Conservation (phyloP, 495 filamentous ascomycete species). For the Sabuloglossum arenarium region DNA sequence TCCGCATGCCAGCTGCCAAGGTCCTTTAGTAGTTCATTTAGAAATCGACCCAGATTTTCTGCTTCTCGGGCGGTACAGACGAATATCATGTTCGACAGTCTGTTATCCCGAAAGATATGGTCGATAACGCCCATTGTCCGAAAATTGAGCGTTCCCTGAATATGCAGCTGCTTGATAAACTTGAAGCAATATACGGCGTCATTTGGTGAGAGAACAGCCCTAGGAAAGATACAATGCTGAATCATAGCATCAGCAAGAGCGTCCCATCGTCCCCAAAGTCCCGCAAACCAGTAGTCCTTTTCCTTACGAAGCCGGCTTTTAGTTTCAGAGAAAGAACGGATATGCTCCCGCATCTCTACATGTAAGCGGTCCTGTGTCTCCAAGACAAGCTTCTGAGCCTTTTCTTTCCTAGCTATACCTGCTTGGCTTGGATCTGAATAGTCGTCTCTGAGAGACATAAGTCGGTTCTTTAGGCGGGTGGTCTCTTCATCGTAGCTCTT, state of each 20-base stretch:
- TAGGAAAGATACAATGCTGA: conserved; percentile 77
- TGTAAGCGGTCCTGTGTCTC: conserved; percentile 39
- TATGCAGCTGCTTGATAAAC: conserved; percentile 71
- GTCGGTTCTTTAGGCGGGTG: conserved; percentile 35
- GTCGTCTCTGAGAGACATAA: conserved; percentile 42
- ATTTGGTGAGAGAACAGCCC: conserved; percentile 58
- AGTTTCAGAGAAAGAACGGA: conserved; percentile 40
- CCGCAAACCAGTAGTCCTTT: conserved; percentile 59
- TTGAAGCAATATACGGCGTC: conserved; percentile 77
- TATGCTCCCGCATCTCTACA: conserved; percentile 46
- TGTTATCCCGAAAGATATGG: conserved; percentile 60
- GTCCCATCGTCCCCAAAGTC: conserved; percentile 37
- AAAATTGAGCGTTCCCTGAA: conserved; percentile 63
- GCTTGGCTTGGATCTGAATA: conserved; percentile 44
- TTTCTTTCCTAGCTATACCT: conserved; percentile 40
- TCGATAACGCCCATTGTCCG: conserved; percentile 68
- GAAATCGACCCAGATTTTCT: conserved; percentile 72
- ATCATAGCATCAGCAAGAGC: conserved; percentile 52
- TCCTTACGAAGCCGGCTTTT: conserved; percentile 47
- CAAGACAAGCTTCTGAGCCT: conserved; percentile 35
- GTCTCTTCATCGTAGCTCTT: conserved; percentile 56
- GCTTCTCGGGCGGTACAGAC: conserved; percentile 75
- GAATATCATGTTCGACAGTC: conserved; percentile 63
- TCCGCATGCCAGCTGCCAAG: conserved; percentile 69
- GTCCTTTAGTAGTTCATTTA: conserved; percentile 59